Conservation (phyloP, 2,329 filamentous ascomycete species). For the Penicillium sclerotigenum region DNA sequence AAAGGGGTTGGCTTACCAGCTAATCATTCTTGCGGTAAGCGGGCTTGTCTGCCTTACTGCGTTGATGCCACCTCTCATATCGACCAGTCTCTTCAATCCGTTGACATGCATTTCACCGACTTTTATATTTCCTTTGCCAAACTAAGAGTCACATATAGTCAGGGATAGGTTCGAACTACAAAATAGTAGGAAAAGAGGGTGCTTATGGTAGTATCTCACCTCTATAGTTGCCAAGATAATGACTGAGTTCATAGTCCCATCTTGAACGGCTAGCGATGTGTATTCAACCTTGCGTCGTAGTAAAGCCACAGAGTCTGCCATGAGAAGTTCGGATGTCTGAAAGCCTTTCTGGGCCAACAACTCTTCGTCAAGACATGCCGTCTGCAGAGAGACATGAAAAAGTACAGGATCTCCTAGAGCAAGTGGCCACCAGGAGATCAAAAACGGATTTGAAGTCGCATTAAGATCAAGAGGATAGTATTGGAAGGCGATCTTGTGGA, state of each 20-base stretch:
- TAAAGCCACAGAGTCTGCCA: slow-evolving; percentile 56
- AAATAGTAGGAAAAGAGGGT: background rate
- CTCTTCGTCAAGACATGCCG: slow-evolving; percentile 57
- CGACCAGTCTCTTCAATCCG: slow-evolving; percentile 50
- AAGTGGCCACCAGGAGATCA: slow-evolving; percentile 60
- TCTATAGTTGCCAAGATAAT: slow-evolving; percentile 59
- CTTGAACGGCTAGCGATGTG: slow-evolving; percentile 48
- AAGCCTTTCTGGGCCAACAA: slow-evolving; percentile 53
- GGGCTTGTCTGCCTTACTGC: slow-evolving; percentile 50
- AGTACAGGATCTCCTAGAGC: slow-evolving; percentile 55
- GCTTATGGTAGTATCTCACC: slow-evolving; percentile 35
- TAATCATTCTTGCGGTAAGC: slow-evolving; percentile 55
- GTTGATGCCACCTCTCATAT: slow-evolving; percentile 52
- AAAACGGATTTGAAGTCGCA: slow-evolving; percentile 55
- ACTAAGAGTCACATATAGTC: slow-evolving; percentile 32
- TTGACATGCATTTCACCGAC: slow-evolving; percentile 50
- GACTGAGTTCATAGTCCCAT: slow-evolving; percentile 57
- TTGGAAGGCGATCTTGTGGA: slow-evolving; percentile 58
- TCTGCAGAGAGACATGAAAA: slow-evolving; percentile 60
- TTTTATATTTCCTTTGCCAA: slow-evolving; percentile 52
- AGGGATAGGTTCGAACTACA: background rate
- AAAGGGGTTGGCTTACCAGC: slow-evolving; percentile 43
- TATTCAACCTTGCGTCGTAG: slow-evolving; percentile 52
- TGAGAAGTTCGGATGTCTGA: slow-evolving; percentile 53
- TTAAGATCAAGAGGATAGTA: slow-evolving; percentile 58